Conservation (phyloP, 2,329 filamentous ascomycete genomes). For the Cladobotryum protrusum region DNA sequence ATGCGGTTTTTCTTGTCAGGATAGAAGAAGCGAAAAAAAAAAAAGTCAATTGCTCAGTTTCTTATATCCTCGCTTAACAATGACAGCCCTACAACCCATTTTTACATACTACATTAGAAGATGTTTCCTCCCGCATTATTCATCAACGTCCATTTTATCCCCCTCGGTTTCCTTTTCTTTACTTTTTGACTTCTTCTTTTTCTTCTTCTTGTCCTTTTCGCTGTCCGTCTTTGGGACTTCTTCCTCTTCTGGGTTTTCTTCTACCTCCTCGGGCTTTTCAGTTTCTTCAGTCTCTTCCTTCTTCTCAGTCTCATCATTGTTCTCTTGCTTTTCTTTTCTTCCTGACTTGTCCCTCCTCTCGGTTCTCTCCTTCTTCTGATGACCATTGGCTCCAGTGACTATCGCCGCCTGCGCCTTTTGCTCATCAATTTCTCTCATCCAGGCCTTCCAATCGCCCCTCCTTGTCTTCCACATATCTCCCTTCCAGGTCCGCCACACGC, state of each 20-base stretch:
- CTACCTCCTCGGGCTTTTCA: not conserved
- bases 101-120: too few relatives aligned
- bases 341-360: not conserved
- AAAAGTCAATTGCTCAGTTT: too few relatives aligned
- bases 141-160: too few relatives aligned
- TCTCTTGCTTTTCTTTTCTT: not conserved
- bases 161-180: too few relatives aligned
- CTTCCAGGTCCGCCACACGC: constrained; percentile 52
- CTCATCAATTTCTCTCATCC: constrained; percentile 45
- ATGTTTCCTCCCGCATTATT: too few relatives aligned
- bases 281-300: not conserved
- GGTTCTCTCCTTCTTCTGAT: not conserved
- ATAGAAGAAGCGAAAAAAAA: too few relatives aligned
- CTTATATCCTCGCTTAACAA: too few relatives aligned
- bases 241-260: not conserved
- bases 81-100: too few relatives aligned
- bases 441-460: constrained; percentile 48
- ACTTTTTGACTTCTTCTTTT: constrained; percentile 2
- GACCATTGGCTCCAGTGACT: constrained; percentile 11
- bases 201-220: constrained; percentile 8
- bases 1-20: too few relatives aligned
- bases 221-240: constrained; percentile 3
- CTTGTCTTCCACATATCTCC: constrained; percentile 52
- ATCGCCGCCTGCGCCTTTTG: constrained; percentile 14
- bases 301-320: constrained; percentile 11